These are phyloP conservation scores for Diaporthe vexans DNA, from an alignment of 2,329 filamentous ascomycete species.

Conservation along the genomic window DNA sequence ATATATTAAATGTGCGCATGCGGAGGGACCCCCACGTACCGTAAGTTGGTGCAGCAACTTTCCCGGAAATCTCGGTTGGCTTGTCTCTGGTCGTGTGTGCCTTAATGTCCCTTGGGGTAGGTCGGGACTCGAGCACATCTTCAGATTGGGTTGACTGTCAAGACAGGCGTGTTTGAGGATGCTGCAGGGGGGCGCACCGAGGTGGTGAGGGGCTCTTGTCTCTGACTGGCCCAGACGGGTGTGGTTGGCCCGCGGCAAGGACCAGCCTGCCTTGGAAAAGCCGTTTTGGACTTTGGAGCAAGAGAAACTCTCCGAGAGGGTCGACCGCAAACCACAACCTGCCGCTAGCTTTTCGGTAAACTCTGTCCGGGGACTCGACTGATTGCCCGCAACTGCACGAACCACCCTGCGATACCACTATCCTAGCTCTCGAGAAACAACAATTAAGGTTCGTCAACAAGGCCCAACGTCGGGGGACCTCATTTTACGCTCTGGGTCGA, in stretches of 20 bases:
- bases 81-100: neutral
- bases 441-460: neutral
- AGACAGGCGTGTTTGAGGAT: slow-evolving; percentile 45
- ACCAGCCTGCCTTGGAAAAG: slow-evolving; percentile 15
- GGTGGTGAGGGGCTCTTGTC: slow-evolving; percentile 35
- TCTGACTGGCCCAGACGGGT: slow-evolving; percentile 36
- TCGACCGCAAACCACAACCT: neutral
- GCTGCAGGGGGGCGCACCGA: slow-evolving; percentile 43
- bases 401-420: neutral
- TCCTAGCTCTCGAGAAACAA: neutral
- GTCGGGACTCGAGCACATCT: neutral
- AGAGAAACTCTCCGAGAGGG: slow-evolving; percentile 21
- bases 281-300: slow-evolving; percentile 11
- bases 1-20: neutral
- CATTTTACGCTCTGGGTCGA: slow-evolving; percentile 9
- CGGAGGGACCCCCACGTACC: neutral
- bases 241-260: slow-evolving; percentile 19
- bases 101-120: neutral
- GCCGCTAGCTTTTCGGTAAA: slow-evolving; percentile 28
- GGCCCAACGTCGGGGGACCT: neutral
- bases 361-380: neutral
- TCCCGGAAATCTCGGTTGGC: slow-evolving; percentile 22
- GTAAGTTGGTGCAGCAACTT: neutral
- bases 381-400: neutral
- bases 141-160: neutral